Conservation (phyloP, 2,329 filamentous ascomycete genomes). For the Sporothrix inflata region DNA sequence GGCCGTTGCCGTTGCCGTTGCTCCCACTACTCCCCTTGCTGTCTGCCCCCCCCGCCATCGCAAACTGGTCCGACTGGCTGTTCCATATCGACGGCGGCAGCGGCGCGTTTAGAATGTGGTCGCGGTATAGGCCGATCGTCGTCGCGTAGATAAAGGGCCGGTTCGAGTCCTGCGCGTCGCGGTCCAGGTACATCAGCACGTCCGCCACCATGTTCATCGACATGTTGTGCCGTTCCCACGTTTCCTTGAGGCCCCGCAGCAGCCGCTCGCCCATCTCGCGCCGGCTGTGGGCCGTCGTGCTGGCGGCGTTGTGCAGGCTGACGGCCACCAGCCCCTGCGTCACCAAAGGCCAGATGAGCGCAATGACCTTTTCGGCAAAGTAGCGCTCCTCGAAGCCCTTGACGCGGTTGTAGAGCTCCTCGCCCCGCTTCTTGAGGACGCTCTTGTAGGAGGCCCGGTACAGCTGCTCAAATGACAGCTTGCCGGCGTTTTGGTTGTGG, state of each 20-base stretch:
- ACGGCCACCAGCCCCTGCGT: slow-evolving; percentile 66
- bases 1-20: not conserved
- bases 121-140: slow-evolving; percentile 85
- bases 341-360: slow-evolving; percentile 70
- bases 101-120: slow-evolving; percentile 72
- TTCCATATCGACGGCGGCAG: slow-evolving; percentile 29
- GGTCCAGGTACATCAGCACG: slow-evolving; percentile 94
- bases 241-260: slow-evolving; percentile 71
- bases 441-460: slow-evolving; percentile 95
- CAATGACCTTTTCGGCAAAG: slow-evolving; percentile 74
- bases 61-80: slow-evolving; percentile 16
- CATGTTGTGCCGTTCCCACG: slow-evolving; percentile 87
- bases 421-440: slow-evolving; percentile 84
- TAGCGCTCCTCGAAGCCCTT: slow-evolving; percentile 80
- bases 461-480: slow-evolving; percentile 90
- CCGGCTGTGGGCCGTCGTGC: slow-evolving; percentile 74
- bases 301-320: slow-evolving; percentile 59
- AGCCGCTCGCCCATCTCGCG: slow-evolving; percentile 82
- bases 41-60: not conserved
- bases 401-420: slow-evolving; percentile 78
- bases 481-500: slow-evolving; percentile 86
- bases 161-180: slow-evolving; percentile 70
- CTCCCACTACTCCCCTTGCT: slow-evolving; percentile 27
- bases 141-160: slow-evolving; percentile 80
- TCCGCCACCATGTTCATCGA: slow-evolving; percentile 82